Base-by-base conservation (phyloP, 2,329 filamentous ascomycete genomes). In the Dactylonectria macrodidyma region DNA sequence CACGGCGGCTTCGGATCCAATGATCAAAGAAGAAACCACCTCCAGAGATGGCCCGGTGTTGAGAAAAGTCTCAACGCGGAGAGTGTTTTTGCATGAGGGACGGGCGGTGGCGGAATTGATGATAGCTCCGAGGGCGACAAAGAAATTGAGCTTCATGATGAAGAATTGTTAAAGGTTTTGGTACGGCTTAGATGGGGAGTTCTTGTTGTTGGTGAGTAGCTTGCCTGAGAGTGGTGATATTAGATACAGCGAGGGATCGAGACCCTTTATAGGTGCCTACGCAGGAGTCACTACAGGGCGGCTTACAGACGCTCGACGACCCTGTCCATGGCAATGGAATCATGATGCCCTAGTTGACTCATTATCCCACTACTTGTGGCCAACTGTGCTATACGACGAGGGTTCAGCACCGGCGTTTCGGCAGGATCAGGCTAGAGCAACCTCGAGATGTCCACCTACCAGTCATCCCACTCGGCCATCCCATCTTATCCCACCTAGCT, bases 21-120 rank as follows among this genome's bases (percentile, higher is more conserved):
- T 66, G 36, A 70, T 66, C 19, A 70, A 48, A 1, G 68, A 68
- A 30, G 68, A 70, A 9, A 70, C 59, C 65, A 70, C 57, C 12
- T 70, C 65, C 10, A 70, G 47, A 1, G 58, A 59, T 6, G 55
- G 61, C 1, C 65, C 68, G 2, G 54, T 4, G 14, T 44, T 70
- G 46, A 70, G 34, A 14, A 62, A 64, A 12, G 26, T 65, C n/a
- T 70, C 56, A 16, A 70, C 62, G 10, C 26, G 47, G 8, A 64
- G 46, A 12, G 34, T 19, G 2, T 19, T 34, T 22, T 57, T 16
- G 2, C 34, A 41, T 5, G 52, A 16, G n/a, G 52, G 52, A 11
- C 19, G 34, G 5, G 52, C 19, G 14, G 52, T 12, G 4, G 16
- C 36, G 34, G 52, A 16, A 8, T 16, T 19, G 26, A 24, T 12